Base-by-base conservation (phyloP, 1,284 basidiomycete genomes). In the Cutaneotrichosporon curvatum region DNA sequence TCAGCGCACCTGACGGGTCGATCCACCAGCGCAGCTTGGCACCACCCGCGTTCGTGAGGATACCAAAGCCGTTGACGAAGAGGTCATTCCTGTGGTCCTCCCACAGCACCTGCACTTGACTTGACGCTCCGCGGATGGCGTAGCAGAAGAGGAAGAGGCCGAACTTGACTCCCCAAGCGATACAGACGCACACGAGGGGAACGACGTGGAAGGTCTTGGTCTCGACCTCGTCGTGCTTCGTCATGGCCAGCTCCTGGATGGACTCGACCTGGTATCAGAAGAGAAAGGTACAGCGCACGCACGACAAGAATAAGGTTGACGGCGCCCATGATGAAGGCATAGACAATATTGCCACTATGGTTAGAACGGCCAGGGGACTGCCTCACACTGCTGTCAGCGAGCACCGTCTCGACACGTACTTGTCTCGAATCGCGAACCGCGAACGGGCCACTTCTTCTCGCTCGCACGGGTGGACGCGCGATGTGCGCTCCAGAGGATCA, bases 1-100 rank as follows among this genome's bases (percentile, higher is more conserved):
- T 61, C 28, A 64, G 87, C 78, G 70, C 67, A 9, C 66, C 68
- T 49, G 65, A 54, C 0, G 72, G 73, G 55, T 73, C 70, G 36
- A 72, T 61, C 65, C 63, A 73, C 72, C 70, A 73, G 16, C 45
- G 51, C 32, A 73, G 75, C 70, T 87, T 92, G 58, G 87, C 85
- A 46, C 92, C 94, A 50, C 85, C 87, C 12, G 87, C 84, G 28
- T 87, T 86, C 77, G 92, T 90, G 51, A 92, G 78, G 52, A 95
- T 81, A 74, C 87, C 88, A 80, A 73, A 68, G 8, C 59, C 61
- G 47, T 71, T 74, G 47, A 89, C 81, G 68, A 83, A 88, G 21
- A 92, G 67, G 62, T 94, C 90, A 59, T 94, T 94, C 51, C 88
- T 76, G 60, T 96, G 92, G 64, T 96, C 92, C 67, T 95, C 88